These are phyloP conservation scores for Paramecium biaurelia DNA, from an alignment of 73 alveolate species.

Conservation along the genomic window DNA sequence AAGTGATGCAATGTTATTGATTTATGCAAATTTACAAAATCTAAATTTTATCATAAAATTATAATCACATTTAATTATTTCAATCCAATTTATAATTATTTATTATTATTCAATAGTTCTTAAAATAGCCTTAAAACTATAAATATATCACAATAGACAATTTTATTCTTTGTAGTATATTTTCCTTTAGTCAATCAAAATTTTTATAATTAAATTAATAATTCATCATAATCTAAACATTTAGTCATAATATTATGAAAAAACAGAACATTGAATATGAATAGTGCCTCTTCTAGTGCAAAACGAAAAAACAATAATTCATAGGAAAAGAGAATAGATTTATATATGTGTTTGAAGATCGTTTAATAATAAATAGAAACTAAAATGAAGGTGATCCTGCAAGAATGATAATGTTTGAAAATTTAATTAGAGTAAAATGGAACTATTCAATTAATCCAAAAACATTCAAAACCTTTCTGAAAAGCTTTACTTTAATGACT, in stretches of 20 bases:
- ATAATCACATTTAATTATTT: not conserved
- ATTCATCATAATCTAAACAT: not conserved
- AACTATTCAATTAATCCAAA: not conserved
- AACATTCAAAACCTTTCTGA: not conserved
- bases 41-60: not conserved
- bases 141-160: not conserved
- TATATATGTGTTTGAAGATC: slow-evolving; percentile 7
- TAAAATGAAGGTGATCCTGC: not conserved
- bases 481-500: not conserved
- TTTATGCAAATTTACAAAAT: slow-evolving; percentile 21
- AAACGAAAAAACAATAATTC: not conserved
- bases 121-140: not conserved
- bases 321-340: not conserved
- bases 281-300: not conserved
- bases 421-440: not conserved
- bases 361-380: not conserved
- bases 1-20: not conserved
- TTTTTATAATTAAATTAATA: not conserved
- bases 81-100: not conserved
- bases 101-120: not conserved
- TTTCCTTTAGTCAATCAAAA: not conserved
- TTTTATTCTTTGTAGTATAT: not conserved
- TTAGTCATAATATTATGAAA: not conserved
- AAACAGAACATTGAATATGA: not conserved
- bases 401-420: not conserved